Conservation (phyloP, 208 protist species). For the Trypanosomatidae sp. region DNA sequence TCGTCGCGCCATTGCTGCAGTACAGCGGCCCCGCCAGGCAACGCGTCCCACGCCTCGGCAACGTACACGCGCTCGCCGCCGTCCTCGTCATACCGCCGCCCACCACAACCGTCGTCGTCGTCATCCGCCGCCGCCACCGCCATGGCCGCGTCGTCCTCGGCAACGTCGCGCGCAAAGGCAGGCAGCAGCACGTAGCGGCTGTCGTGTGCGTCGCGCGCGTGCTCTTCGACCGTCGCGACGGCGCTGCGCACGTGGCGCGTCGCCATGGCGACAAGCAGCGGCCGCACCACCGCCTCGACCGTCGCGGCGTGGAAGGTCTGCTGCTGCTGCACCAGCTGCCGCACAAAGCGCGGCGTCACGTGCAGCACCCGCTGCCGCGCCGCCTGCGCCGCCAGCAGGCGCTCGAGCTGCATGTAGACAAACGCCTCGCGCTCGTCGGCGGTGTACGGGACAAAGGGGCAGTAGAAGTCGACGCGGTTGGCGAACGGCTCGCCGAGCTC, state of each 20-base stretch:
- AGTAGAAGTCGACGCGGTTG: constrained; percentile 73
- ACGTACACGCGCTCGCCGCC: no score
- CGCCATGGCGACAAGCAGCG: constrained; percentile 39
- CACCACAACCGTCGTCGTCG: no score
- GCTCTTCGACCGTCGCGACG: constrained; percentile 49
- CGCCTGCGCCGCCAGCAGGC: constrained; percentile 30
- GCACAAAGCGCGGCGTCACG: constrained; percentile 44
- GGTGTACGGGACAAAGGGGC: constrained; percentile 74
- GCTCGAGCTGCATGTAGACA: constrained; percentile 50
- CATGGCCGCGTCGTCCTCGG: no score
- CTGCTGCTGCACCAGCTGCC: constrained; percentile 18
- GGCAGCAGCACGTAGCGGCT: no score
- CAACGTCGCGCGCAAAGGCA: no score
- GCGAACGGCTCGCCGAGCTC: constrained; percentile 69
- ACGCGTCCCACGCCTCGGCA: no score
- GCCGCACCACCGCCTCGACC: constrained; percentile 51
- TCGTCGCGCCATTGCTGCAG: no score
- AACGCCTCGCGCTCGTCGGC: constrained; percentile 31
- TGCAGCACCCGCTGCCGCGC: constrained; percentile 20
- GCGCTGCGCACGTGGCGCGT: constrained; percentile 13
- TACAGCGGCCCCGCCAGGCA: no score
- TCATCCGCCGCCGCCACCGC: no score
- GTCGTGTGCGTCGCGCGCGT: no score
- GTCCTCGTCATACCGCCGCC: no score
- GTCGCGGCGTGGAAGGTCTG: constrained; percentile 61